Evolutionary conservation across 495 filamentous ascomycete genomes (phyloP), one percentile per base, ranked within the genome.

Genomic region (Penicillium goetzii): DNA sequence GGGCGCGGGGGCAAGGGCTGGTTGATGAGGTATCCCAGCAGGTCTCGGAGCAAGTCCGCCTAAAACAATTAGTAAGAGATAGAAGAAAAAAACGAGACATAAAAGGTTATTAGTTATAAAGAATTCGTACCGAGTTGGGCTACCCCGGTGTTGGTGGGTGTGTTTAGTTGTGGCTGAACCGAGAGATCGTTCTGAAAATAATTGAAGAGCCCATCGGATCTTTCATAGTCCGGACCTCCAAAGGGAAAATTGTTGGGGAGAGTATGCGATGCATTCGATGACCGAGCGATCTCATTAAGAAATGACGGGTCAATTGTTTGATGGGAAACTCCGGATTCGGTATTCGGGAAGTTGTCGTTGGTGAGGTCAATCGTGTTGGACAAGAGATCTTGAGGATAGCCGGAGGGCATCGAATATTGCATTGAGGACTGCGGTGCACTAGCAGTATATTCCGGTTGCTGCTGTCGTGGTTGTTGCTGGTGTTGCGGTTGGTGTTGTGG

Each of bases 221-320:
- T 60, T 9, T 75, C 64, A 53, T 73, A 76, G 2, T 71, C 72
- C 11, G 72, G 70, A 4, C 68, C 72, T 50, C 66, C 56, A 33
- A 76, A 78, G n/a, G 76, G 43, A 41, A 73, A 76, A 59, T 9
- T 68, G 68, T 23, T 63, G 60, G 43, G 40, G 52, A 33, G 36
- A 17, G 32, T 0, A 9, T 21, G 49, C 19, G 40, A 33, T 9
- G 69, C 64, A 45, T 45, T 68, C 25, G 65, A 59, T 21, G 67
- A 56, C 60, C 72, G 71, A 32, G 69, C 30, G 14, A 73, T 55
- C 5, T 23, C 52, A 33, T 71, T 72, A 0, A 81, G 69, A 58
- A 73, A 82, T 26, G 75, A 74, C 0, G 80, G 80, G 50, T 82
- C 76, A 58, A 82, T 81, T 8, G 78, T 80, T 21, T 74, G 68